Evolutionary conservation across 106 monocot genomes (phyloP).

Genomic region (Xerophyta viscosa): DNA sequence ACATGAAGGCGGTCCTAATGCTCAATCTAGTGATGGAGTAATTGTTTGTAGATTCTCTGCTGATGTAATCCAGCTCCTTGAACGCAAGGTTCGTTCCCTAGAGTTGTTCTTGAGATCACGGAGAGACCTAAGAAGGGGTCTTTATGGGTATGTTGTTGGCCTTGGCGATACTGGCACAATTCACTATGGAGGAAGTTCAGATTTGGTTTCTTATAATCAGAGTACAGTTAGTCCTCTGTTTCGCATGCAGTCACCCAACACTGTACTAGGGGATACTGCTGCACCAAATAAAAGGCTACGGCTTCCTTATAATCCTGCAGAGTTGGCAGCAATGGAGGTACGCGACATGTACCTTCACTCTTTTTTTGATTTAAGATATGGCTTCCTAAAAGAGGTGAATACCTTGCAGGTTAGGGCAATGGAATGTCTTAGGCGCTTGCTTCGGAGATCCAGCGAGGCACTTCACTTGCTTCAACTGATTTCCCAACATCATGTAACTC

Average conservation of each 20-base stretch:
- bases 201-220: slow-evolving; percentile 16
- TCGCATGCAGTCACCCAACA: slow-evolving; percentile 7
- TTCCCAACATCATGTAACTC: slow-evolving; percentile 78
- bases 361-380: background rate
- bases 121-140: slow-evolving; percentile 86
- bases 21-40: slow-evolving; percentile 38
- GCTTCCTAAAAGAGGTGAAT: slow-evolving; percentile 1
- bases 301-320: slow-evolving; percentile 49
- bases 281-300: slow-evolving; percentile 58
- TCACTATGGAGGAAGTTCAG: slow-evolving; percentile 47
- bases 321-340: slow-evolving; percentile 98
- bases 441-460: slow-evolving; percentile 93
- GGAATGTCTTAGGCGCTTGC: slow-evolving; percentile 92
- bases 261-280: slow-evolving; percentile 21
- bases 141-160: slow-evolving; percentile 92
- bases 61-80: slow-evolving; percentile 65
- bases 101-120: slow-evolving; percentile 86
- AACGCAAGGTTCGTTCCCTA: slow-evolving; percentile 71
- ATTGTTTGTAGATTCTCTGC: slow-evolving; percentile 56
- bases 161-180: slow-evolving; percentile 78
- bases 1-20: slow-evolving; percentile 28
- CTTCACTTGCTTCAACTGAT: slow-evolving; percentile 89
- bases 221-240: slow-evolving; percentile 27
- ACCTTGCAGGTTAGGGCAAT: slow-evolving; percentile 75
- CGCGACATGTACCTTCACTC: background rate